Evolutionary conservation across 345 rosid genomes (phyloP).

Genomic region (Ailanthus altissimus): DNA sequence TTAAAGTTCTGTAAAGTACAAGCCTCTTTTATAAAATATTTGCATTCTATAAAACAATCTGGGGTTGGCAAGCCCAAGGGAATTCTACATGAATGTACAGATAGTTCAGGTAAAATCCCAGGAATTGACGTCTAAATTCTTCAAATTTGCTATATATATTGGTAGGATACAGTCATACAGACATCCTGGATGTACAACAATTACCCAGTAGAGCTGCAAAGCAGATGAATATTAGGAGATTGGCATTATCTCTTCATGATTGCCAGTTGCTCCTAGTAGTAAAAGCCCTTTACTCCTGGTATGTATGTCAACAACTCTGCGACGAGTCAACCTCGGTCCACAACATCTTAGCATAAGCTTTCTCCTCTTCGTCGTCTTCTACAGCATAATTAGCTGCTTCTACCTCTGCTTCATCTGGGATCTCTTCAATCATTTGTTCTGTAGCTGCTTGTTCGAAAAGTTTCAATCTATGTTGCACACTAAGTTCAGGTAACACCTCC

Average conservation of each 20-base stretch:
- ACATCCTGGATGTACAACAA: background rate
- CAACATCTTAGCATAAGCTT: constrained; percentile 62
- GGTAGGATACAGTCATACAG: background rate
- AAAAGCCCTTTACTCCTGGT: background rate
- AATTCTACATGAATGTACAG: background rate
- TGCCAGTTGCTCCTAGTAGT: background rate
- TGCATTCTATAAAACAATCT: background rate
- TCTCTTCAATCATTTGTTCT: constrained; percentile 53
- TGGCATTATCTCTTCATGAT: background rate
- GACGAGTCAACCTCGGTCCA: constrained; percentile 77
- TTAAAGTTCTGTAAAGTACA: background rate
- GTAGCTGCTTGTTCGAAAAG: constrained; percentile 35
- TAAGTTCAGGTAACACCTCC: constrained; percentile 54
- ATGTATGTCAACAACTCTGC: constrained; percentile 41
- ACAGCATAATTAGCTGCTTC: constrained; percentile 40
- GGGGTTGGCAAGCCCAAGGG: background rate
- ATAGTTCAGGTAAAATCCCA: background rate
- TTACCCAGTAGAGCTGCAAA: background rate
- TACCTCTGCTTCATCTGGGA: constrained; percentile 53
- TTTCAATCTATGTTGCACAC: constrained; percentile 35
- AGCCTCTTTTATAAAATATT: background rate
- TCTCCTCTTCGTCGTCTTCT: constrained; percentile 79
- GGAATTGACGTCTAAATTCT: background rate
- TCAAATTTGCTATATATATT: background rate
- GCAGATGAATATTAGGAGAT: no score